Evolutionary conservation across 345 rosid species (phyloP).

Genomic region (Nephelium lappaceum): DNA sequence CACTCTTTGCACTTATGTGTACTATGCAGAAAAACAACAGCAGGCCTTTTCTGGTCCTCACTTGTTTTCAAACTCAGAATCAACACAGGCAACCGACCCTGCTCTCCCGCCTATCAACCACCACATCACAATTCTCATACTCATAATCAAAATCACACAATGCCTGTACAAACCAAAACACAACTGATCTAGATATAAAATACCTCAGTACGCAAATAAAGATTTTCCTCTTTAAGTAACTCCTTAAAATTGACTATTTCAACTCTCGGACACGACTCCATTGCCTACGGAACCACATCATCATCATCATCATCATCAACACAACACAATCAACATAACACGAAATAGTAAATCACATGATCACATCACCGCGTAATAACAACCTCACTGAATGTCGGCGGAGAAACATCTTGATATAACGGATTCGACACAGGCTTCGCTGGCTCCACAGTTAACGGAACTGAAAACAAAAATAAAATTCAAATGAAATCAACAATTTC

Average conservation of each 20-base stretch:
- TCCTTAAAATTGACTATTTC: constrained; percentile 51
- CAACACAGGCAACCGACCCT: constrained; percentile 72
- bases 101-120: constrained; percentile 59
- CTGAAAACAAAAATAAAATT: constrained; percentile 31
- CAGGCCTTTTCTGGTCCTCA: constrained; percentile 53
- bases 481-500: background rate
- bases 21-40: constrained; percentile 87
- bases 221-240: constrained; percentile 66
- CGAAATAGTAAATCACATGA: background rate
- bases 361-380: background rate
- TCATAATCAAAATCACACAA: background rate
- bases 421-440: constrained; percentile 63
- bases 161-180: background rate
- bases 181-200: background rate
- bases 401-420: constrained; percentile 52
- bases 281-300: constrained; percentile 40
- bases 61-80: constrained; percentile 61
- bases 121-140: background rate
- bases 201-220: constrained; percentile 79
- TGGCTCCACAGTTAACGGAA: constrained; percentile 50
- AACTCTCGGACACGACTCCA: constrained; percentile 75
- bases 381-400: constrained; percentile 49
- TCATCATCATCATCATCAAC: background rate
- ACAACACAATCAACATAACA: background rate
- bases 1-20: constrained; percentile 79